Evolutionary conservation across 176 grass and related monocot species (phyloP).

Genomic region (Saccharum spontaneum): DNA sequence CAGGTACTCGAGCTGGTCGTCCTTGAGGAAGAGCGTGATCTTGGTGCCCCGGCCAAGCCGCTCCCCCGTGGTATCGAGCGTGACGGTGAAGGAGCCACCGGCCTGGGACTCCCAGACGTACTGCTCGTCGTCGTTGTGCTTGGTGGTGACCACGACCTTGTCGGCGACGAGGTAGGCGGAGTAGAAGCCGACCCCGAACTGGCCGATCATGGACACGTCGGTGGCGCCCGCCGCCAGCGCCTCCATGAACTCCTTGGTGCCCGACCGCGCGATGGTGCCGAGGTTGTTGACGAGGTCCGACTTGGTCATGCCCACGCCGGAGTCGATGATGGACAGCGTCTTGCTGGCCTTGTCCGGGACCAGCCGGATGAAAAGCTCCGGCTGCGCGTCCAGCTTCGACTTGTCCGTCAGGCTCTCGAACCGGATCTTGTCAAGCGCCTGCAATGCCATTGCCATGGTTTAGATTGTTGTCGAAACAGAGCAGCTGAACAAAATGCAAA

Average conservation of each 20-base stretch:
- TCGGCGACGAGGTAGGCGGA: conserved; percentile 66
- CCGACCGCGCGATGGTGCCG: conserved; percentile 58
- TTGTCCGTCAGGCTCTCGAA: conserved; percentile 67
- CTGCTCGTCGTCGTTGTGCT: conserved; percentile 85
- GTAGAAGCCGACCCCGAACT: conserved; percentile 73
- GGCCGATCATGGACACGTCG: conserved; percentile 68
- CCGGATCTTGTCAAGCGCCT: conserved; percentile 60
- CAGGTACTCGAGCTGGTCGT: conserved; percentile 64
- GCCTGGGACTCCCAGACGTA: conserved; percentile 74
- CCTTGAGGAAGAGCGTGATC: conserved; percentile 65
- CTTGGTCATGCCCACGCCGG: conserved; percentile 66
- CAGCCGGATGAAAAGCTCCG: conserved; percentile 54
- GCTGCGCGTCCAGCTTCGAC: conserved; percentile 63
- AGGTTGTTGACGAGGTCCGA: conserved; percentile 66
- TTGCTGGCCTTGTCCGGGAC: conserved; percentile 51
- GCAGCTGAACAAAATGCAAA: accelerated
- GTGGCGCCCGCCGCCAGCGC: conserved; percentile 49
- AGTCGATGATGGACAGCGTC: conserved; percentile 66
- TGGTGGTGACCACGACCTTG: conserved; percentile 62
- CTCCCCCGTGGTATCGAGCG: conserved; percentile 45
- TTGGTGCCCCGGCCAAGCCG: conserved; percentile 60
- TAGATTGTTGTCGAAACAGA: not conserved
- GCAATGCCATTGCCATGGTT: not conserved
- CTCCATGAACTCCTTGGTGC: conserved; percentile 75
- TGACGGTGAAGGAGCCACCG: conserved; percentile 59